Conservation (phyloP, 1,284 basidiomycete species). For the Clitocybe nebularis region DNA sequence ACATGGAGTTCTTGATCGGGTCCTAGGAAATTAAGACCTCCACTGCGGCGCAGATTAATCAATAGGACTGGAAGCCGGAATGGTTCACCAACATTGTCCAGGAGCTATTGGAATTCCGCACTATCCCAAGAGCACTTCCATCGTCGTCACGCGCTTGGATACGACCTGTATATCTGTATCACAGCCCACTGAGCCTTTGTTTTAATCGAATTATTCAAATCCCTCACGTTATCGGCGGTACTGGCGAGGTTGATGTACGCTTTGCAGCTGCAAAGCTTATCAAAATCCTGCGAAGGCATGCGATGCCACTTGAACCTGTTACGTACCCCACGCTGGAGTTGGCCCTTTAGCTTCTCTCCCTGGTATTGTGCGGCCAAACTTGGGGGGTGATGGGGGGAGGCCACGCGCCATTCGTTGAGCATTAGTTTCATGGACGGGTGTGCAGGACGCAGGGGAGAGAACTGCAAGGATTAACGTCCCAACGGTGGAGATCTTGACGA, state of each 20-base stretch:
- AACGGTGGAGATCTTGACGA: slow-evolving; percentile 12
- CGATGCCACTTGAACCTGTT: not conserved
- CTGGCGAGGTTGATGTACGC: slow-evolving; percentile 10
- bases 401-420: slow-evolving; percentile 37
- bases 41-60: slow-evolving; percentile 17
- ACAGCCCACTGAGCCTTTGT: not conserved
- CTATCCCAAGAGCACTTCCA: slow-evolving; percentile 28
- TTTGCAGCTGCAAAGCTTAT: slow-evolving; percentile 11
- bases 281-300: slow-evolving; percentile 2
- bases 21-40: slow-evolving; percentile 28
- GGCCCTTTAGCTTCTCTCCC: slow-evolving; percentile 19
- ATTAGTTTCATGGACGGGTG: slow-evolving; percentile 28
- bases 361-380: slow-evolving; percentile 26
- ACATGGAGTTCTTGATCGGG: slow-evolving; percentile 29
- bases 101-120: slow-evolving; percentile 30
- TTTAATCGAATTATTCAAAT: not conserved
- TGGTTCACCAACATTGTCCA: slow-evolving; percentile 25
- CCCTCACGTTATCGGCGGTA: slow-evolving; percentile 20
- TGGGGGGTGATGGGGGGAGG: slow-evolving; percentile 31
- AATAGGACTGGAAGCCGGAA: not conserved
- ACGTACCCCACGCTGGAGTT: slow-evolving; percentile 22
- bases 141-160: slow-evolving; percentile 29
- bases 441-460: slow-evolving; percentile 8
- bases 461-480: slow-evolving; percentile 11
- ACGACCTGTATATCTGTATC: slow-evolving; percentile 31